Conservation (phyloP, 2,329 filamentous ascomycete genomes). For the Emmonsiellopsis sp. region DNA sequence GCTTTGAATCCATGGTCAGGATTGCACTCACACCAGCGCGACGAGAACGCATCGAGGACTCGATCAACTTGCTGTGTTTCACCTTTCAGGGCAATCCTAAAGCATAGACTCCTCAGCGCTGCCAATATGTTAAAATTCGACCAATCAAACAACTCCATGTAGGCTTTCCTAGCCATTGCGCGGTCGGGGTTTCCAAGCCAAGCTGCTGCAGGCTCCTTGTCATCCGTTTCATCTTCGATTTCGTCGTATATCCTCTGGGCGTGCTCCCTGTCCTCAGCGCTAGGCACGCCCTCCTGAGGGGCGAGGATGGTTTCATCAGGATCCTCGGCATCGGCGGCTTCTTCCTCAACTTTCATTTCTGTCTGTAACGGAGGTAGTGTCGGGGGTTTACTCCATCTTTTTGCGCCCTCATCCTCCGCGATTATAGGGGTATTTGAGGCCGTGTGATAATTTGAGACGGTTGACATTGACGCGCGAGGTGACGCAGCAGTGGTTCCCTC, state of each 20-base stretch:
- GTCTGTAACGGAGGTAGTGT: constrained; percentile 6
- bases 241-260: constrained; percentile 79
- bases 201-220: constrained; percentile 69
- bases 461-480: constrained; percentile 27
- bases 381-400: constrained; percentile 3
- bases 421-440: constrained; percentile 35
- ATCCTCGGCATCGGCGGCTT: constrained; percentile 9
- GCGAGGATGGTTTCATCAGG: constrained; percentile 1
- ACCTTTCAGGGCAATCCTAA: constrained; percentile 70
- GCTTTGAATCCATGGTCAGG: constrained; percentile 87
- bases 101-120: constrained; percentile 71
- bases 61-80: constrained; percentile 97
- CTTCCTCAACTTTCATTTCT: constrained; percentile 11
- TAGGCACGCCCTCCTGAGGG: constrained; percentile 22
- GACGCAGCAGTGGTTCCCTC: constrained; percentile 21
- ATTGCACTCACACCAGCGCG: constrained; percentile 90
- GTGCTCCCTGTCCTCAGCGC: constrained; percentile 63
- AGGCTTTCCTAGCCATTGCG: constrained; percentile 56
- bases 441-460: constrained; percentile 36
- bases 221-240: constrained; percentile 64
- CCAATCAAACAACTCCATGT: constrained; percentile 91
- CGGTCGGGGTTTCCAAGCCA: constrained; percentile 65
- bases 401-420: constrained; percentile 20
- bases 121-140: constrained; percentile 68
- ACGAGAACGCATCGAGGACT: constrained; percentile 80